Conservation (phyloP, 441 rosid genomes). For the Pelargonium cotyledonis region DNA sequence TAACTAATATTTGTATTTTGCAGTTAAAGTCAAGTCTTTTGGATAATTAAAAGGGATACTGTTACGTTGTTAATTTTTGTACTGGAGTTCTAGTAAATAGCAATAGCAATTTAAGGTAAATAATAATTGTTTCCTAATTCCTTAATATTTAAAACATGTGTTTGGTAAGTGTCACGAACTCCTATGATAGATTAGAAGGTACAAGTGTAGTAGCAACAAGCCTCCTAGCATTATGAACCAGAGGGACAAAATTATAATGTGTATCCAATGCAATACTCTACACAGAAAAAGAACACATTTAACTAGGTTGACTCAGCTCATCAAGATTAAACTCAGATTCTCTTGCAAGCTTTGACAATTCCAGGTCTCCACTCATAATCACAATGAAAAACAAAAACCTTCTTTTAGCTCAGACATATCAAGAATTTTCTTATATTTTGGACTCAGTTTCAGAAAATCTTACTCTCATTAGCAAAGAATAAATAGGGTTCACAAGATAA, state of each 20-base stretch:
- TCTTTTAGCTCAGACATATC: no score
- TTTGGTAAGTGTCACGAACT: no score
- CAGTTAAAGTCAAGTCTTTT: no score
- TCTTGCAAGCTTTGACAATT: constrained; percentile 56
- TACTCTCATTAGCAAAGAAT: neutral
- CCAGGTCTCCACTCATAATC: constrained; percentile 73
- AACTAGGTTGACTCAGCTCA: constrained; percentile 15
- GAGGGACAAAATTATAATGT: neutral
- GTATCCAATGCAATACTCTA: neutral
- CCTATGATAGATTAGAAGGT: no score
- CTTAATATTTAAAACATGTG: no score
- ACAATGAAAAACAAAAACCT: neutral
- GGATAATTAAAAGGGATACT: no score
- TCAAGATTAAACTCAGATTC: constrained; percentile 45
- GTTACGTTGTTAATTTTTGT: no score
- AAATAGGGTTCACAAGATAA: neutral
- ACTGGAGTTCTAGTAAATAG: no score
- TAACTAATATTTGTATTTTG: no score
- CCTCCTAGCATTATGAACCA: neutral
- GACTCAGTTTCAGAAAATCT: neutral
- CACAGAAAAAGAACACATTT: neutral
- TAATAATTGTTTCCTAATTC: no score
- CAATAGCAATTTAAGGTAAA: no score
- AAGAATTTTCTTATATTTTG: neutral
- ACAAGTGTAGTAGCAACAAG: no score